A percentile compares a stretch with the other conserved stretches of the same genome.
phyloP scores from a whole-genome alignment of 202 grass and related monocot genomes.

The Zoysia matrella region DNA sequence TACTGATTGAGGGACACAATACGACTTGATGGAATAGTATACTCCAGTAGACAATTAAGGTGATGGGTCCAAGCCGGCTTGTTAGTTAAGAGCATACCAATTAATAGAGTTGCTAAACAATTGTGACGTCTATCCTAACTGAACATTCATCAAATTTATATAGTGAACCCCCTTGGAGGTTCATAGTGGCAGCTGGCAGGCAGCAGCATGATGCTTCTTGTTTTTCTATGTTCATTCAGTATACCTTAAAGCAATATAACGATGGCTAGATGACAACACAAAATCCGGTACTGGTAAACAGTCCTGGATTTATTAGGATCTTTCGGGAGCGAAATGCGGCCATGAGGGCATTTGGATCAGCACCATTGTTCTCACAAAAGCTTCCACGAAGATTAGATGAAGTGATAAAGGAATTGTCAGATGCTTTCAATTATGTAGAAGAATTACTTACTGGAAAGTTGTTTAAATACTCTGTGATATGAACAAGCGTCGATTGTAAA shows the following conservation, averaged over 20 bases:
- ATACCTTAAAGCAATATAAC: constrained; percentile 12
- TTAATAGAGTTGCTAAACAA: constrained; percentile 38
- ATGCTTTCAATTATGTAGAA: background rate
- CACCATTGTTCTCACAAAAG: background rate
- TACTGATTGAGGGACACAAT: constrained; percentile 15
- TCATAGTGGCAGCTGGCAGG: constrained; percentile 32
- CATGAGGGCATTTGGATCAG: background rate
- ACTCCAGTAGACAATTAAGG: constrained; percentile 17
- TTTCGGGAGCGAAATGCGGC: constrained; percentile 12
- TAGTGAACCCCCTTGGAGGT: constrained; percentile 32
- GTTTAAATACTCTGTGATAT: background rate
- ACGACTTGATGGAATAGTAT: constrained; percentile 9
- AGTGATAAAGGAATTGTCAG: background rate
- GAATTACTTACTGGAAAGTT: background rate
- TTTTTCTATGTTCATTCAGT: constrained; percentile 3
- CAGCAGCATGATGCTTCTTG: constrained; percentile 25
- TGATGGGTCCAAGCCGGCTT: constrained; percentile 25
- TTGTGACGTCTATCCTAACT: constrained; percentile 6
- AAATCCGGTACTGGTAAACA: background rate
- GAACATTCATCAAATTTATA: constrained; percentile 34
- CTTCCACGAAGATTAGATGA: background rate
- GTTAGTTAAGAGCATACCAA: constrained; percentile 10
- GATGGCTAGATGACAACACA: background rate
- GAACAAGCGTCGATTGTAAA: background rate
- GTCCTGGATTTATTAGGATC: background rate